A percentile compares a stretch with the other conserved stretches of the same genome.
phyloP scores from a whole-genome alignment of 1,139 yeast genomes.

The Meyerozyma elateridarum region DNA sequence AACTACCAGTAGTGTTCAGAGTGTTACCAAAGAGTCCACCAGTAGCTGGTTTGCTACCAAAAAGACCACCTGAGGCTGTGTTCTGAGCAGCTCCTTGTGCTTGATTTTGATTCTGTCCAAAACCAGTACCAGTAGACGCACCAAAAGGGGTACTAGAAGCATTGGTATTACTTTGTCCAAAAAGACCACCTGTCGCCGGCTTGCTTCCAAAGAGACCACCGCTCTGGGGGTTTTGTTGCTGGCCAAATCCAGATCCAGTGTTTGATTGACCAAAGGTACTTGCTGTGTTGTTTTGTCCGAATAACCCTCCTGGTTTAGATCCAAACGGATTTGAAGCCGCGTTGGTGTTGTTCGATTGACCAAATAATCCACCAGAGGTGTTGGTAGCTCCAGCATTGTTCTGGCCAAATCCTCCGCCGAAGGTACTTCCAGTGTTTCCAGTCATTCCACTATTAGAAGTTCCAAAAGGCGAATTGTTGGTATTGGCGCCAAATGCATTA shows the following conservation, averaged over 20 bases:
- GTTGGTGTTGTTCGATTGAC: slow-evolving; percentile 9
- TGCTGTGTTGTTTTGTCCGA: slow-evolving; percentile 7
- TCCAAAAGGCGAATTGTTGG: slow-evolving; percentile 22
- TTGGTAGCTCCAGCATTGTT: slow-evolving; percentile 5
- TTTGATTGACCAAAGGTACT: neutral
- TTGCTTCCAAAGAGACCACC: slow-evolving; percentile 22
- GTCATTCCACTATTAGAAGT: no score
- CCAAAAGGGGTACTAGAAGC: slow-evolving; percentile 12
- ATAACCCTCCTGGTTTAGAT: slow-evolving; percentile 10
- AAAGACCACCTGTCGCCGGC: slow-evolving; percentile 26
- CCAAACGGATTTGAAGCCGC: slow-evolving; percentile 1
- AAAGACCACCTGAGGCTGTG: slow-evolving; percentile 7
- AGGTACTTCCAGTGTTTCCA: slow-evolving; percentile 15
- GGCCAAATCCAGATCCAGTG: slow-evolving; percentile 2
- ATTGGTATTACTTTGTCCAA: slow-evolving; percentile 22
- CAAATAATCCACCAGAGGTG: slow-evolving; percentile 19
- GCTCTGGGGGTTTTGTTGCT: neutral
- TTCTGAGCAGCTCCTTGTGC: neutral
- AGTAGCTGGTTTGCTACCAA: slow-evolving; percentile 15
- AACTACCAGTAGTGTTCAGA: slow-evolving; percentile 12
- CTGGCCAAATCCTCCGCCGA: slow-evolving; percentile 17
- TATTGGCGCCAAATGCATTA: slow-evolving; percentile 22
- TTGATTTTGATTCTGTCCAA: neutral
- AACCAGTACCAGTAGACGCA: neutral
- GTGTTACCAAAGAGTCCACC: slow-evolving; percentile 33